Base-by-base conservation (phyloP, 805 yeast genomes). In the Metschnikowia vanudenii region DNA sequence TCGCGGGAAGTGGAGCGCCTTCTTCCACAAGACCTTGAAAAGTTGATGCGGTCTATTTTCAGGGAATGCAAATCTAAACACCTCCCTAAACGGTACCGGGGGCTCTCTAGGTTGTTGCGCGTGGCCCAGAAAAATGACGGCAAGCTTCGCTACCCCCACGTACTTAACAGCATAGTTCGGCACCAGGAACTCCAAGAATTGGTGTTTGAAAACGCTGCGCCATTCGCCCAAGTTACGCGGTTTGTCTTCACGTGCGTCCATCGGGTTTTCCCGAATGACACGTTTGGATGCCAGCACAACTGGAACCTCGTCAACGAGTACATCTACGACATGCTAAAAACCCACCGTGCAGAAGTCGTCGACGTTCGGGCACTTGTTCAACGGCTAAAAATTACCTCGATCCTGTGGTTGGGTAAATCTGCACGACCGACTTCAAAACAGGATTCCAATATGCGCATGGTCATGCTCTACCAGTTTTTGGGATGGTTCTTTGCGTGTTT, bases 401-500 rank as follows among this genome's bases (percentile, higher is more conserved):
- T 88, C 2, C 28, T 45, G 0, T 87, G 95, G 95, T 54, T 84
- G 1, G 76, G 78, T 0, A 67, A 67, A 18, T 28, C 60, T 1
- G 37, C 17, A 13, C 56, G 22, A 20, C 43, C 41, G 18, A 57
- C 59, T 10, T 74, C 74, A n/a, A 65, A 63, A 19, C 73, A 71
- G 12, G 85, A 80, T 41, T 66, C 63, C 26, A 41, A 52, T 1
- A 62, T 65, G 47, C 68, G 82, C 3, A 61, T 57, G 39, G 14
- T 45, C 0, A 53, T 77, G 14, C 59, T 82, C 11, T 45, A 54
- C 2, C 52, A 57, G 2, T 80, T 87, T 40, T 22, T 85, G 1
- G 39, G 42, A 1, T 91, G 96, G 96, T 40, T 85, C 1, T 76
- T 85, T 34, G 51, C 63, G 0, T 33, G 30, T 0, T 72, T 82